Evolutionary conservation across 495 filamentous ascomycete species (phyloP).

Genomic region (Filosporella fistucella): DNA sequence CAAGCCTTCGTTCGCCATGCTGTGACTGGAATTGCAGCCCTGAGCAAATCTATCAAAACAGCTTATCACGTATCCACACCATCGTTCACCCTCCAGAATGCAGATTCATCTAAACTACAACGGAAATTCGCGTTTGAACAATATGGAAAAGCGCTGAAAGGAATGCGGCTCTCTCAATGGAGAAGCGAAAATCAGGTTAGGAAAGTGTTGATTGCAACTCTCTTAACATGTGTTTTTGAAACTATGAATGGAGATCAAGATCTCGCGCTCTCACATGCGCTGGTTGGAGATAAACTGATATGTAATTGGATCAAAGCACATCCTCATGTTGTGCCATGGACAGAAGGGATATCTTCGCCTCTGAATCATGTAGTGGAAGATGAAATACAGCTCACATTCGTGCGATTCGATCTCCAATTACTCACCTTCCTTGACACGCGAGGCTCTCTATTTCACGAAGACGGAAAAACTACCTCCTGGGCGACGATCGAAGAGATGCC

Average conservation of each 20-base stretch:
- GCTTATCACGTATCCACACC: not conserved
- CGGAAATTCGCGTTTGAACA: not conserved
- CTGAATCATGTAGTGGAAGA: not conserved
- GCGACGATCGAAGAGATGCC: not conserved
- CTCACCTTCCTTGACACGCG: conserved; percentile 2
- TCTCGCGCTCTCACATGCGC: not conserved
- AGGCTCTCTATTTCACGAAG: not conserved
- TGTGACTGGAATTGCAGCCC: not conserved
- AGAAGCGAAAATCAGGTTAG: not conserved
- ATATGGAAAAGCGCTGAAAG: not conserved
- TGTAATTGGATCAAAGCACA: not conserved
- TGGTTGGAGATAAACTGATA: not conserved
- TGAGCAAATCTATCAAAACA: not conserved
- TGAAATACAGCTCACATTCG: not conserved
- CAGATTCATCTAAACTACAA: not conserved
- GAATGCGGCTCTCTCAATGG: not conserved
- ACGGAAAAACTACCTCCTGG: not conserved
- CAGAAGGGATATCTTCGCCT: not conserved
- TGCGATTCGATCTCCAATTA: conserved; percentile 1
- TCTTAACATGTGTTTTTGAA: not conserved
- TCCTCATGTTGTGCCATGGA: not conserved
- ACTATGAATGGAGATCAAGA: not conserved
- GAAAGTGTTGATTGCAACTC: not conserved
- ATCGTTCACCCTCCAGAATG: not conserved
- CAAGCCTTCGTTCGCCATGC: conserved; percentile 1